A percentile compares a stretch with the other conserved stretches of the same genome.
Evolutionary conservation across 768 basidiomycete species (phyloP).

Genomic region (Auricularia cornea): DNA sequence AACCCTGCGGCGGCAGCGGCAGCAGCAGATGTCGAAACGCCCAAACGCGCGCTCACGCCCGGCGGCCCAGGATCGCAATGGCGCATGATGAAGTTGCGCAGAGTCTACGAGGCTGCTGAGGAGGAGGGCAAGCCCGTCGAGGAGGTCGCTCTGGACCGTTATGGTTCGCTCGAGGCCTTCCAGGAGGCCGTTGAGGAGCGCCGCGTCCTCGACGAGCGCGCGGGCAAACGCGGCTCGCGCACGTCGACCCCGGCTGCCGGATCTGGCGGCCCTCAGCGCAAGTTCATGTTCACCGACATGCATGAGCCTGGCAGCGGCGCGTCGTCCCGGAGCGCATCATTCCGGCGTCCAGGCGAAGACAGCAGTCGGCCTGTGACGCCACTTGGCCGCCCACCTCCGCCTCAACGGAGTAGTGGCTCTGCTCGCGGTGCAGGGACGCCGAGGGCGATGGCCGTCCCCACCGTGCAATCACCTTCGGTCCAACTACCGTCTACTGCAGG

Average conservation of each 20-base stretch:
- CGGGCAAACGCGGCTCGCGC: conserved; percentile 41
- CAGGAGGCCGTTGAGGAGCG: conserved; percentile 85
- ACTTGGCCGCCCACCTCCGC: conserved; percentile 22
- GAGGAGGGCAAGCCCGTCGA: conserved; percentile 70
- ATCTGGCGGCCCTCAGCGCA: conserved; percentile 20
- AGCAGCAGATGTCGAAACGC: conserved; percentile 34
- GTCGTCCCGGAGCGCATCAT: conserved; percentile 79
- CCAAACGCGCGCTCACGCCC: conserved; percentile 46
- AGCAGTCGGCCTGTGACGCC: conserved; percentile 55
- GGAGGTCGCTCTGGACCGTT: conserved; percentile 80
- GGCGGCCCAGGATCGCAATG: conserved; percentile 92
- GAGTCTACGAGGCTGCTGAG: conserved; percentile 83
- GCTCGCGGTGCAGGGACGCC: background rate
- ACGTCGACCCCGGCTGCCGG: conserved; percentile 26
- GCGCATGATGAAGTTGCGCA: conserved; percentile 94
- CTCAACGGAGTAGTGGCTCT: conserved; percentile 2
- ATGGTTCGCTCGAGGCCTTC: conserved; percentile 77
- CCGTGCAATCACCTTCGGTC: conserved; percentile 2
- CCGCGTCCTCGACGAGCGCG: conserved; percentile 75
- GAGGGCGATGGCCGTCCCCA: background rate
- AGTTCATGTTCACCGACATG: conserved; percentile 59
- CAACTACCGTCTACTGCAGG: conserved; percentile 21
- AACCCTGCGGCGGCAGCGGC: conserved; percentile 33
- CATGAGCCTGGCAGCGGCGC: conserved; percentile 37
- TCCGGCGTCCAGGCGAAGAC: conserved; percentile 69